phyloP scores from a whole-genome alignment of 352 stramenopile genomes.

The Globisporangium megalacanthum region DNA sequence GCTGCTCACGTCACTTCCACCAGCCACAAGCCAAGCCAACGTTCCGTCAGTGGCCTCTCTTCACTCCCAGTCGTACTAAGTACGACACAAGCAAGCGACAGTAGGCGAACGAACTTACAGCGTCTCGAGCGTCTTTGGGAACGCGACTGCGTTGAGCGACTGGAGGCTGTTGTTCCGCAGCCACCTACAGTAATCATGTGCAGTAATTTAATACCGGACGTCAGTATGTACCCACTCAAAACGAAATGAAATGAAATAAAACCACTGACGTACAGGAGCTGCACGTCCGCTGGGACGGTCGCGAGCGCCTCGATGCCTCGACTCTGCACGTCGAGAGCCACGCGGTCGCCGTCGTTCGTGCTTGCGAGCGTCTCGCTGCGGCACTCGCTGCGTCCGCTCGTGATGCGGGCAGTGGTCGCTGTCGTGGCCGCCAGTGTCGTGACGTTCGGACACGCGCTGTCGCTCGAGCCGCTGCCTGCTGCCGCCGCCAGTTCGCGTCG shows the following conservation, averaged over 20 bases:
- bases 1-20: slow-evolving; percentile 3
- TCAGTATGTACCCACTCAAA: background rate
- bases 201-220: background rate
- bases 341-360: slow-evolving; percentile 2
- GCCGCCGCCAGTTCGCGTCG: slow-evolving; percentile 3
- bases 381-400: slow-evolving; percentile 14
- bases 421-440: slow-evolving; percentile 8
- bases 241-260: background rate
- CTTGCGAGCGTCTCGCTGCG: slow-evolving; percentile 18
- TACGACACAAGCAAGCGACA: background rate
- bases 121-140: slow-evolving; percentile 19
- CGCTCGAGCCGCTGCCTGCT: slow-evolving; percentile 4
- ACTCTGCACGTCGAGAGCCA: slow-evolving; percentile 21
- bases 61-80: too few relatives aligned
- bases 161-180: slow-evolving; percentile 31
- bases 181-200: slow-evolving; percentile 14
- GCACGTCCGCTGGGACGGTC: slow-evolving; percentile 24
- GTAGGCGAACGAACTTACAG: slow-evolving; percentile 19
- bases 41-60: background rate
- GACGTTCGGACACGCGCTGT: slow-evolving; percentile 5
- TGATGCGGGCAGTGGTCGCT: slow-evolving; percentile 10
- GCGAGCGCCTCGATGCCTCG: slow-evolving; percentile 23
- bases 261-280: slow-evolving; percentile 5
- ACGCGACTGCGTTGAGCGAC: slow-evolving; percentile 16
- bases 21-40: background rate